phyloP scores from a whole-genome alignment of 164 flowering plant genomes.

The Magnolia officinalis region DNA sequence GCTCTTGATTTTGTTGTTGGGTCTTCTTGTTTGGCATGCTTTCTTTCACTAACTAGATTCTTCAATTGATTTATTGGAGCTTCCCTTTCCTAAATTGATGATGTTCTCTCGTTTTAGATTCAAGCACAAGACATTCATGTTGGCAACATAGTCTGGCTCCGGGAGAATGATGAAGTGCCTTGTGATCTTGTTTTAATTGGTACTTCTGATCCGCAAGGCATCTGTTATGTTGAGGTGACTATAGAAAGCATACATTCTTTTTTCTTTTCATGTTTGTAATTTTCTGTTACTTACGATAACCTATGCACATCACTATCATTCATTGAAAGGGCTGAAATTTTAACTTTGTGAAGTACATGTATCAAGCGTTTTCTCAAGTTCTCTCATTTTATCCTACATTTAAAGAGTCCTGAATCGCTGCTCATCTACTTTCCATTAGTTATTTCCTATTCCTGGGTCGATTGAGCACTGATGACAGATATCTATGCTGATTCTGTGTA shows the following conservation, averaged over 20 bases:
- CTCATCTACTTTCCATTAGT: too few relatives aligned
- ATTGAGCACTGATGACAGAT: too few relatives aligned
- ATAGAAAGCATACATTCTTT: neutral
- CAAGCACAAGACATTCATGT: conserved; percentile 88
- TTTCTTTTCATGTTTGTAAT: neutral
- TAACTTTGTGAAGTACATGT: neutral
- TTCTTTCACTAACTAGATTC: neutral
- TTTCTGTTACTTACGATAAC: neutral
- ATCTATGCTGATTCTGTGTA: too few relatives aligned
- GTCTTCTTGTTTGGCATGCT: neutral
- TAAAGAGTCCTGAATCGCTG: too few relatives aligned
- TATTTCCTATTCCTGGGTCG: too few relatives aligned
- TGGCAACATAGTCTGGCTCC: conserved; percentile 93
- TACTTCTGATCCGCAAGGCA: conserved; percentile 84
- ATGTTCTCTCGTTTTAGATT: conserved; percentile 39
- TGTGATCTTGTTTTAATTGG: conserved; percentile 97
- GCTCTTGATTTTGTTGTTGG: neutral
- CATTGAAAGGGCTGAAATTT: neutral
- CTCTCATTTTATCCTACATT: too few relatives aligned
- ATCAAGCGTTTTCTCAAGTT: too few relatives aligned
- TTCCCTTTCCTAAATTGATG: neutral
- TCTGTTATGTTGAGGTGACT: conserved; percentile 88
- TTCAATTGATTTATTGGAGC: neutral
- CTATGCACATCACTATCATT: neutral
- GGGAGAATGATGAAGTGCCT: conserved; percentile 98